phyloP scores from a whole-genome alignment of 176 grass and related monocot species.

The Aegilops bicornis region DNA sequence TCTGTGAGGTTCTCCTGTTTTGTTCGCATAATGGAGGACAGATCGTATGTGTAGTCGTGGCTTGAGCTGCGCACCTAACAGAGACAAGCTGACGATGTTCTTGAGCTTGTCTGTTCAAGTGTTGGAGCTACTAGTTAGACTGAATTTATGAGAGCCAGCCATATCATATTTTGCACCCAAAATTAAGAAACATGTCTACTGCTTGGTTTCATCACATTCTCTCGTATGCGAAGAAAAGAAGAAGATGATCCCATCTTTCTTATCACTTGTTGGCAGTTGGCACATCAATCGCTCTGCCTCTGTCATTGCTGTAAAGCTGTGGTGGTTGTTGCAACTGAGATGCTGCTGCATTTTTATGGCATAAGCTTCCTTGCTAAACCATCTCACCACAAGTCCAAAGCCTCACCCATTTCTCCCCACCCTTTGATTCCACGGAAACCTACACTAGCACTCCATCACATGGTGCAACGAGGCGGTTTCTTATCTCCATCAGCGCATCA shows the following conservation, averaged over 20 bases:
- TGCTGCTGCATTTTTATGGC: background rate
- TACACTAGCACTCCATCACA: background rate
- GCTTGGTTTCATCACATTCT: background rate
- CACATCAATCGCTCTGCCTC: constrained; percentile 6
- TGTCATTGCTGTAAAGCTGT: constrained; percentile 10
- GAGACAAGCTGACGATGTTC: background rate
- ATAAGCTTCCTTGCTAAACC: constrained; percentile 1
- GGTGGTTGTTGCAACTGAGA: background rate
- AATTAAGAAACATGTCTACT: constrained; percentile 1
- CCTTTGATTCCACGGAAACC: background rate
- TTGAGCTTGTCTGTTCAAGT: constrained; percentile 1
- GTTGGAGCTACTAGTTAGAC: constrained; percentile 21
- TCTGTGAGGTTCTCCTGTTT: background rate
- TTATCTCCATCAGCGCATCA: constrained; percentile 32
- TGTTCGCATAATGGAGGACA: background rate
- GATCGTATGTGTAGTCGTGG: background rate
- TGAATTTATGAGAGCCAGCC: background rate
- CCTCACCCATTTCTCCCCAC: background rate
- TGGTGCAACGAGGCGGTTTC: constrained; percentile 31
- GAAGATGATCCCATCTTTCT: background rate
- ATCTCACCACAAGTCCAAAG: background rate
- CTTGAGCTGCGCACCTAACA: background rate
- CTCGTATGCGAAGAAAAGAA: background rate
- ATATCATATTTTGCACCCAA: background rate
- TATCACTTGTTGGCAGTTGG: constrained; percentile 7